These are phyloP conservation scores for Cyclotella baltica DNA, from an alignment of 108 stramenopile genomes.

Conservation along the genomic window DNA sequence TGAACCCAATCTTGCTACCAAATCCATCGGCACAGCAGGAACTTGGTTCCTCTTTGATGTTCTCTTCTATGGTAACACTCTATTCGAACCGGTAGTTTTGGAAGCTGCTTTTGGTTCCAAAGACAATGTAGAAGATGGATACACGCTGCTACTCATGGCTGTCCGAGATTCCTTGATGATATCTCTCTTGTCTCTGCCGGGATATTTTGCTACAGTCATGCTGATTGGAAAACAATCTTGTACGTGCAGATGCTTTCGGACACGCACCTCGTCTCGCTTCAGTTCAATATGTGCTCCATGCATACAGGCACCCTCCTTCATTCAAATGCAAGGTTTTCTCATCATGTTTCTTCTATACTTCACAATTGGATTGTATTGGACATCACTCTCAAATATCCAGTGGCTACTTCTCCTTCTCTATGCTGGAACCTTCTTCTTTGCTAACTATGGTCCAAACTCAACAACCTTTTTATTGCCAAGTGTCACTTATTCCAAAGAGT, in stretches of 20 bases:
- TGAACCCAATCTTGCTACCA: slow-evolving; percentile 50
- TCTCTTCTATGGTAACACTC: slow-evolving; percentile 67
- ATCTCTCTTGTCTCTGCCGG: slow-evolving; percentile 78
- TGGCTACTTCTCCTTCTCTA: slow-evolving; percentile 60
- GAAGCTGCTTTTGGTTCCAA: slow-evolving; percentile 62
- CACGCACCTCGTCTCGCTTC: slow-evolving; percentile 25
- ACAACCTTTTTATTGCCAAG: slow-evolving; percentile 77
- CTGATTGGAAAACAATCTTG: slow-evolving; percentile 66
- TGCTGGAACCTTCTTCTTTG: slow-evolving; percentile 64
- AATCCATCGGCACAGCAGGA: slow-evolving; percentile 69
- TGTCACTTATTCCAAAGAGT: slow-evolving; percentile 68
- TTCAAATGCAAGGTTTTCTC: slow-evolving; percentile 88
- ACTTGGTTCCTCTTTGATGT: slow-evolving; percentile 80
- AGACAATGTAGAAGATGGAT: slow-evolving; percentile 26
- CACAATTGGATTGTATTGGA: slow-evolving; percentile 80
- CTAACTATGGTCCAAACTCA: slow-evolving; percentile 75
- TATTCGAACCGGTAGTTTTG: slow-evolving; percentile 70
- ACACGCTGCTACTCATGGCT: slow-evolving; percentile 34
- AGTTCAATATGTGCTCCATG: slow-evolving; percentile 27
- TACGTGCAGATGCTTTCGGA: slow-evolving; percentile 25
- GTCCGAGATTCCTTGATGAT: slow-evolving; percentile 49
- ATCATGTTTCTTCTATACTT: slow-evolving; percentile 78
- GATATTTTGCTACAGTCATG: slow-evolving; percentile 74
- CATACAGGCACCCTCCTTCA: slow-evolving; percentile 68
- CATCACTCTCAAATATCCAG: slow-evolving; percentile 51